These are phyloP conservation scores for Lunularia cruciata DNA, from an alignment of 225 moss, liverwort and hornwort genomes.

Conservation along the genomic window DNA sequence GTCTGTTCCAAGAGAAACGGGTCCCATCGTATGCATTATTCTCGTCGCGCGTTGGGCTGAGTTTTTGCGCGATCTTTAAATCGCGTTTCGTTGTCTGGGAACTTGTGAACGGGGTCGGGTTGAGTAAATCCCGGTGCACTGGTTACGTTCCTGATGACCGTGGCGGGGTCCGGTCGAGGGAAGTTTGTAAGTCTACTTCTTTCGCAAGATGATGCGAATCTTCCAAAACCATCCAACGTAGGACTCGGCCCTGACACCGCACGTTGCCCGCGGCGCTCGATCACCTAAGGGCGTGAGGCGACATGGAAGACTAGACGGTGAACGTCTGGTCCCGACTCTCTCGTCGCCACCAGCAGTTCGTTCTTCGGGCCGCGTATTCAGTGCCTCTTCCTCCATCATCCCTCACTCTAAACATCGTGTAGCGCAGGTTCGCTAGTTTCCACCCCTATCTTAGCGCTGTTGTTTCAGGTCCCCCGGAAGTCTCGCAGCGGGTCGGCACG, in stretches of 20 bases:
- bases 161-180: not conserved
- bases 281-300: not conserved
- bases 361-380: not conserved
- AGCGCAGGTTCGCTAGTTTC: not conserved
- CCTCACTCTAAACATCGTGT: not conserved
- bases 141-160: not conserved
- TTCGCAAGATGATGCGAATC: too few species aligned
- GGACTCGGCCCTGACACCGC: not conserved
- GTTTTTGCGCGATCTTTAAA: not conserved
- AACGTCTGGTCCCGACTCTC: too few species aligned
- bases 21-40: too few species aligned
- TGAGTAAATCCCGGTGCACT: not conserved
- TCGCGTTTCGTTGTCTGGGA: not conserved
- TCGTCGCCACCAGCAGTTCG: not conserved
- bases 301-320: constrained; percentile 6
- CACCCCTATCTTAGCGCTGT: not conserved
- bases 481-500: too few species aligned
- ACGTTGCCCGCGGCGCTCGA: constrained; percentile 2
- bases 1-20: too few species aligned
- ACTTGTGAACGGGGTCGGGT: not conserved
- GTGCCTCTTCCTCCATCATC: not conserved
- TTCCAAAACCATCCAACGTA: not conserved
- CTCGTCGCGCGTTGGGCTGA: too few species aligned
- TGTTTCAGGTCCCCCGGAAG: too few species aligned
- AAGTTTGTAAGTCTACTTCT: not conserved